These are phyloP conservation scores for Neonectria punicea DNA, from an alignment of 2,329 filamentous ascomycete species.

Conservation along the genomic window DNA sequence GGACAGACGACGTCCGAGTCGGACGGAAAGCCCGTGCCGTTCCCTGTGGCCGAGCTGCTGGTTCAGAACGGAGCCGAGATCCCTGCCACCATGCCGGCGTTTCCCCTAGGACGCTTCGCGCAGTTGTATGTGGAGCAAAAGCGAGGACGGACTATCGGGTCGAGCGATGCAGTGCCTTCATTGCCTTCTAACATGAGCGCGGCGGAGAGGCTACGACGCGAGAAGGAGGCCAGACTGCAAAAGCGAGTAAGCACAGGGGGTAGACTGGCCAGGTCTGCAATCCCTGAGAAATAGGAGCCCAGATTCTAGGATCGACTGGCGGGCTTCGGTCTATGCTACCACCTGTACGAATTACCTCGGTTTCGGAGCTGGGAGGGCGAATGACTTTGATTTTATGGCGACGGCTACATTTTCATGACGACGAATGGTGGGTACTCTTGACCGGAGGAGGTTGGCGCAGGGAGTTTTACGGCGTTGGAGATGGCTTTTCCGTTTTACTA, in stretches of 20 bases:
- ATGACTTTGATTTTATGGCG: conserved; percentile 29
- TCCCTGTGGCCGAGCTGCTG: conserved; percentile 90
- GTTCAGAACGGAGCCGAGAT: conserved; percentile 95
- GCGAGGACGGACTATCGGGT: conserved; percentile 60
- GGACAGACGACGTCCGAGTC: conserved; percentile 55
- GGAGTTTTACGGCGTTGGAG: conserved; percentile 41
- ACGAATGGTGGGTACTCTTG: conserved; percentile 36
- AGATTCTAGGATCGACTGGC: conserved; percentile 53
- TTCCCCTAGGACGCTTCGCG: conserved; percentile 84
- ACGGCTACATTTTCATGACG: conserved; percentile 33
- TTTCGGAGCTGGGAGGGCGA: conserved; percentile 37
- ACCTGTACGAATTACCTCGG: conserved; percentile 45
- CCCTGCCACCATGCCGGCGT: conserved; percentile 77
- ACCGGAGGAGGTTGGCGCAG: conserved; percentile 34
- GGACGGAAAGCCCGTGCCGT: conserved; percentile 70
- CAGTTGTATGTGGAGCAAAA: conserved; percentile 88
- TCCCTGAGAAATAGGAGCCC: conserved; percentile 68
- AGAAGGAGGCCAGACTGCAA: conserved; percentile 76
- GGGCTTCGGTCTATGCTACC: conserved; percentile 51
- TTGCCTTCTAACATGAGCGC: conserved; percentile 61
- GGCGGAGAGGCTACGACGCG: conserved; percentile 64
- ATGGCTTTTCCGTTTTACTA: conserved; percentile 24
- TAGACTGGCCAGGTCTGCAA: conserved; percentile 72
- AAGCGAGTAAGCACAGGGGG: conserved; percentile 84
- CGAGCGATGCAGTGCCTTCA: conserved; percentile 68